Percentiles rank a stretch among this genome's conserved stretches.
phyloP scores from a whole-genome alignment of 345 rosid species.

The Hibiscus tridactylites region DNA sequence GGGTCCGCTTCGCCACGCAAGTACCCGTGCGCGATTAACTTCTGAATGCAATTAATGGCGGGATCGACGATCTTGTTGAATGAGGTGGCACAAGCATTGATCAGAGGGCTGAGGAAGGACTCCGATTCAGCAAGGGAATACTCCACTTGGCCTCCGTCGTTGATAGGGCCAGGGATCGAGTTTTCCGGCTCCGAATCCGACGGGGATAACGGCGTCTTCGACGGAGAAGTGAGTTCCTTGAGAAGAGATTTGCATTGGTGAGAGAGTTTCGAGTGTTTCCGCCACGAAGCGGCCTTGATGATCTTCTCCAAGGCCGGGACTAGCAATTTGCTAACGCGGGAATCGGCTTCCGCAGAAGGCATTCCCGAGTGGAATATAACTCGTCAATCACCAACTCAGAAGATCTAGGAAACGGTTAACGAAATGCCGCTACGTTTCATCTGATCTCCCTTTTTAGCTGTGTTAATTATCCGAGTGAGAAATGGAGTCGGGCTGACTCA shows the following conservation, averaged over 20 bases:
- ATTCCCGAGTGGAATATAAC: conserved; percentile 58
- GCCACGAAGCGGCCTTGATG: conserved; percentile 90
- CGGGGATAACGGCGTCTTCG: conserved; percentile 25
- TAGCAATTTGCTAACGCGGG: conserved; percentile 69
- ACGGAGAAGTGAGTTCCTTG: conserved; percentile 50
- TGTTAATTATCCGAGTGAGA: background rate
- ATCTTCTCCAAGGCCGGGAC: conserved; percentile 80
- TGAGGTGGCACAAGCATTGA: conserved; percentile 60
- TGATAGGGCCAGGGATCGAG: conserved; percentile 73
- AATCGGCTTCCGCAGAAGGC: conserved; percentile 99
- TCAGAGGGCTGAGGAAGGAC: conserved; percentile 69
- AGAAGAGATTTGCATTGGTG: conserved; percentile 89
- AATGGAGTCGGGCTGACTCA: conserved; percentile 8
- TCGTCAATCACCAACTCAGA: conserved; percentile 28
- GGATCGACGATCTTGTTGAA: conserved; percentile 89
- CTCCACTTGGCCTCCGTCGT: conserved; percentile 58
- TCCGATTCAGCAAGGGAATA: conserved; percentile 82
- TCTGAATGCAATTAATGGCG: conserved; percentile 82
- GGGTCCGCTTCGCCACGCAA: conserved; percentile 97
- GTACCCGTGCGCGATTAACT: conserved; percentile 76
- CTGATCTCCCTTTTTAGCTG: background rate
- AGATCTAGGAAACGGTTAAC: conserved; percentile 30
- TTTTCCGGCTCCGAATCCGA: conserved; percentile 51
- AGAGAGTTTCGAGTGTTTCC: conserved; percentile 88
- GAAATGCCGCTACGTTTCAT: conserved; percentile 5